Evolutionary conservation across 164 flowering plant genomes (phyloP).

Genomic region (Aristolochia fimbriata): DNA sequence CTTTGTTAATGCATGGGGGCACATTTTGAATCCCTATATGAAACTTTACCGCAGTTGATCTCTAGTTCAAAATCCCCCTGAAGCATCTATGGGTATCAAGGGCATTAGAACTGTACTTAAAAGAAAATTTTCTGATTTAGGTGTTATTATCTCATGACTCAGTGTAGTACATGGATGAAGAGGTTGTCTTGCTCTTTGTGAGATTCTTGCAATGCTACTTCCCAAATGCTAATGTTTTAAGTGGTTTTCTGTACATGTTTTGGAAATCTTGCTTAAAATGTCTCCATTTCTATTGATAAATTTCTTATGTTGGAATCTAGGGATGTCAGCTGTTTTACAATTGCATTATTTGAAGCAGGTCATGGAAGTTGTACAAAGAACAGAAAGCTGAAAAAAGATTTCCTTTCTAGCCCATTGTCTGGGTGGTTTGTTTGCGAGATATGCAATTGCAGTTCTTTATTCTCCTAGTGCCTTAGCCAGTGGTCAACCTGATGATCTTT

Average conservation of each 20-base stretch:
- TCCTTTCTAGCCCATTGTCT: slow-evolving; percentile 93
- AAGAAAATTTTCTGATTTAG: no score
- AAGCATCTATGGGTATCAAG: no score
- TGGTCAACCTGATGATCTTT: slow-evolving; percentile 18
- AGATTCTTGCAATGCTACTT: no score
- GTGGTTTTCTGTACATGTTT: no score
- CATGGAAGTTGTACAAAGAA: slow-evolving; percentile 57
- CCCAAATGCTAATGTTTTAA: no score
- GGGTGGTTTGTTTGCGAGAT: slow-evolving; percentile 92
- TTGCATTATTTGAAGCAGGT: slow-evolving; percentile 33
- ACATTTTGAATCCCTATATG: not conserved
- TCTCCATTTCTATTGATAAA: no score
- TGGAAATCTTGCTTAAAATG: no score
- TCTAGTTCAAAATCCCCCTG: not conserved
- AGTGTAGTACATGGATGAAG: no score
- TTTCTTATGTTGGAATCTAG: not conserved
- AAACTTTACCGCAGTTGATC: not conserved
- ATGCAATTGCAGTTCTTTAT: slow-evolving; percentile 65
- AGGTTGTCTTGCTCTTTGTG: no score
- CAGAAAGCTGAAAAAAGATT: slow-evolving; percentile 60
- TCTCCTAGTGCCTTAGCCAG: slow-evolving; percentile 17
- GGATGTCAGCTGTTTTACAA: not conserved
- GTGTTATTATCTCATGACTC: no score
- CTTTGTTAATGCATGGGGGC: no score
- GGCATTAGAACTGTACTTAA: no score